Base-by-base conservation (phyloP, 2,329 filamentous ascomycete species). In the Fusarium cicatricum region DNA sequence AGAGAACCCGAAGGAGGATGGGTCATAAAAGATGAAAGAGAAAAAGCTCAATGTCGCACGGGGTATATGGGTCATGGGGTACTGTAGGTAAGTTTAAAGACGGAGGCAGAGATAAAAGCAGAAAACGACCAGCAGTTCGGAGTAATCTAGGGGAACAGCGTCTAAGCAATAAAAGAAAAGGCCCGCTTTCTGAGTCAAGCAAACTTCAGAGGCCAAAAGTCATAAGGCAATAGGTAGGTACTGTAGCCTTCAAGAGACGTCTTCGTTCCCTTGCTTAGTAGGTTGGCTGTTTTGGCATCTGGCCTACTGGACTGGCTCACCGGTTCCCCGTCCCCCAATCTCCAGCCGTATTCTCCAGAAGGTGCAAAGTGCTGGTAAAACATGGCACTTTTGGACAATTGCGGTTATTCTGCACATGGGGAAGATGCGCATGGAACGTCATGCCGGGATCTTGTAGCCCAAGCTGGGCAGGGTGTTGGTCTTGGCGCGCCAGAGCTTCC, bases 351-450 rank as follows among this genome's bases (percentile, higher is more conserved):
- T 26, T 10, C 23, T 26, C 23, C 23, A n/a, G 11, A 38, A 29
- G 45, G 36, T 33, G 7, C 21, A 23, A 23, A 23, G 21, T 23
- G 21, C 45, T 17, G 26, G 28, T 28, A 37, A 64, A 58, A 61
- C 56, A 64, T 62, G 60, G 60, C 47, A 64, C 60, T 63, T 63
- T 64, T 44, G 33, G 40, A 61, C 38, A 63, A 64, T 60, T 50
- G 41, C 60, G 52, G 56, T 40, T 47, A 26, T 63, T 17, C 19
- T 11, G 33, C 42, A 61, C 47, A 63, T 63, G 60, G 60, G 28
- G 56, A 64, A 47, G 61, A 34, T 61, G 36, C 12, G 47, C 36
- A 61, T 39, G 28, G 44, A 53, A 57, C 51, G 47, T 47, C 60
- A 53, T 49, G 44, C 32, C 34, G 11, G 29, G 29, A 14, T 32